phyloP scores from a whole-genome alignment of 2,329 filamentous ascomycete species.

The Tolypocladium pustulatum region DNA sequence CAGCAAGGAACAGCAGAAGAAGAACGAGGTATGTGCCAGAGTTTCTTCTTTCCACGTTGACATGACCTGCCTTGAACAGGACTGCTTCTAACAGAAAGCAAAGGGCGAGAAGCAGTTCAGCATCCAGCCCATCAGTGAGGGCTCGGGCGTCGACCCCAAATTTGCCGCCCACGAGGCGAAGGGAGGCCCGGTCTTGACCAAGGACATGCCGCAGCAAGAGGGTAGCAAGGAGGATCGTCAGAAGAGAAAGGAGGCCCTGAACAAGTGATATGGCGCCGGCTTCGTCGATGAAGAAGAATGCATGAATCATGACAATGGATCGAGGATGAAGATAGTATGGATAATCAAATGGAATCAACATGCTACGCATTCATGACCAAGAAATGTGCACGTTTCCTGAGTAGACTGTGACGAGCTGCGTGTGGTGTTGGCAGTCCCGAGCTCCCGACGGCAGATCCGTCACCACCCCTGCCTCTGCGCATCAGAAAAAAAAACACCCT shows the following conservation, averaged over 20 bases:
- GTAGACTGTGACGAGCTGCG: neutral
- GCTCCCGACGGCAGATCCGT: neutral
- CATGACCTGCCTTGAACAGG: neutral
- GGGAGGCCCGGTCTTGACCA: constrained; percentile 46
- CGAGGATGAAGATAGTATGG: neutral
- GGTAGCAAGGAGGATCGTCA: constrained; percentile 59
- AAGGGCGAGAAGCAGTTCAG: constrained; percentile 33
- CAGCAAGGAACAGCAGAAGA: constrained; percentile 9
- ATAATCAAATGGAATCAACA: neutral
- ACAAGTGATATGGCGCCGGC: constrained; percentile 31
- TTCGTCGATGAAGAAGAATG: neutral
- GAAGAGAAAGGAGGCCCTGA: constrained; percentile 54
- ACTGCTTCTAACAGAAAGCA: constrained; percentile 12
- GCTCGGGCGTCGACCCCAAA: constrained; percentile 25
- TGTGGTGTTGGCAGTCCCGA: neutral
- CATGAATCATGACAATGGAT: neutral
- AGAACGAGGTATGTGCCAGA: constrained; percentile 17
- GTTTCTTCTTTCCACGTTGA: neutral
- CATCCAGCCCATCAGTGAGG: constrained; percentile 33
- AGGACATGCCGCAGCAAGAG: constrained; percentile 43
- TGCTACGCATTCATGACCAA: too few relatives aligned
- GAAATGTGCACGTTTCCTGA: neutral
- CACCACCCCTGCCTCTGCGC: neutral
- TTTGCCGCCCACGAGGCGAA: constrained; percentile 42
- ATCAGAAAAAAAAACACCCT: neutral